Conservation (phyloP, 257 asterid species). For the Ajuga chamaepitys region DNA sequence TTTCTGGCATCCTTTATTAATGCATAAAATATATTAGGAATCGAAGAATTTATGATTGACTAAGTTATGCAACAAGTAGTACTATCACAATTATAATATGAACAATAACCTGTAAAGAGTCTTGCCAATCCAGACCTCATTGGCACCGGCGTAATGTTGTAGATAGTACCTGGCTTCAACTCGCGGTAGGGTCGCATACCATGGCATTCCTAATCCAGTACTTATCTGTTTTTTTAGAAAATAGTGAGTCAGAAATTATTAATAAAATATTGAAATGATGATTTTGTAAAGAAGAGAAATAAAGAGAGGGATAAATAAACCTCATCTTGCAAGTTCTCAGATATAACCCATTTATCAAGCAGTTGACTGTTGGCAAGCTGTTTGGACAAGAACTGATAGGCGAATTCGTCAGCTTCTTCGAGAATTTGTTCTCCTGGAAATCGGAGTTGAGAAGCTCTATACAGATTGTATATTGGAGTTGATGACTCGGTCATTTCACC, state of each 20-base stretch:
- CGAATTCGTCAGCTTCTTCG: conserved; percentile 34
- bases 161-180: conserved; percentile 25
- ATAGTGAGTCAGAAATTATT: too few relatives aligned
- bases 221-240: conserved; percentile 4
- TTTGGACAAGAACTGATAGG: conserved; percentile 20
- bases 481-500: conserved; percentile 37
- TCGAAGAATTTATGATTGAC: too few relatives aligned
- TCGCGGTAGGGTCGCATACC: conserved; percentile 37
- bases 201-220: conserved; percentile 31
- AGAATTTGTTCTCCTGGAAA: conserved; percentile 46
- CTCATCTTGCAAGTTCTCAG: conserved; percentile 43
- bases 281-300: too few relatives aligned
- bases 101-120: conserved; percentile 29
- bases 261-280: too few relatives aligned
- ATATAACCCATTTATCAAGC: conserved; percentile 43
- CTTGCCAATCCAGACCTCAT: conserved; percentile 37
- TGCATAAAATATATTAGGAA: background rate
- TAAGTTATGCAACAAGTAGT: too few relatives aligned
- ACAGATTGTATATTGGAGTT: conserved; percentile 36
- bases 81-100: too few relatives aligned
- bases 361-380: conserved; percentile 9
- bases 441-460: conserved; percentile 36
- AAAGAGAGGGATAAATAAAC: background rate
- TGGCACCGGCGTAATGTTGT: conserved; percentile 22
- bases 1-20: conserved; percentile 30